Conservation (phyloP, 495 filamentous ascomycete species). For the Podospora bellae-mahoneyi region DNA sequence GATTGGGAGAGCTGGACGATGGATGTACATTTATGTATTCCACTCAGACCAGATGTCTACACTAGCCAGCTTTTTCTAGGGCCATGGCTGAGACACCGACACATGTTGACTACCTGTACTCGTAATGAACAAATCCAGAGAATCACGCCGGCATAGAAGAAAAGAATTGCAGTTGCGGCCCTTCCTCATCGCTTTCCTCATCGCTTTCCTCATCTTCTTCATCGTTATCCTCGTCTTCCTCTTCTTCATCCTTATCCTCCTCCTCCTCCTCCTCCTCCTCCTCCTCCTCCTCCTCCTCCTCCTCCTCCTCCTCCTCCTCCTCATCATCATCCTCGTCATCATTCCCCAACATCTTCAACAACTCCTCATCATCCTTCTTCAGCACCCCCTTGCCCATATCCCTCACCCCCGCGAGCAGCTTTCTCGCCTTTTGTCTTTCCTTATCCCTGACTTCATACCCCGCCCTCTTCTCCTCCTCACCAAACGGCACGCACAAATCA, state of each 20-base stretch:
- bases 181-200: constrained; percentile 14
- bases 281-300: constrained; percentile 20
- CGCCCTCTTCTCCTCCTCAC: constrained; percentile 22
- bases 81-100: too few relatives aligned
- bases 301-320: constrained; percentile 22
- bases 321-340: constrained; percentile 29
- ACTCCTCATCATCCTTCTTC: constrained; percentile 29
- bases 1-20: too few relatives aligned
- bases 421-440: constrained; percentile 31
- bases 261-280: neutral
- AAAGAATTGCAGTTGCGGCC: constrained; percentile 24
- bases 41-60: too few relatives aligned
- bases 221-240: neutral
- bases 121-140: too few relatives aligned
- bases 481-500: constrained; percentile 49
- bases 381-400: constrained; percentile 27
- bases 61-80: too few relatives aligned
- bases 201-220: neutral
- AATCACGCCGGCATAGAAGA: constrained; percentile 20
- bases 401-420: constrained; percentile 29
- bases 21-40: too few relatives aligned
- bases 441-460: constrained; percentile 23
- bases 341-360: constrained; percentile 24
- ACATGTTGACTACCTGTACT: too few relatives aligned
- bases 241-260: constrained; percentile 22